Percentiles rank a stretch among this genome's conserved stretches.
phyloP scores from a whole-genome alignment of 2,329 filamentous ascomycete species.

The Thelonectria discophora region DNA sequence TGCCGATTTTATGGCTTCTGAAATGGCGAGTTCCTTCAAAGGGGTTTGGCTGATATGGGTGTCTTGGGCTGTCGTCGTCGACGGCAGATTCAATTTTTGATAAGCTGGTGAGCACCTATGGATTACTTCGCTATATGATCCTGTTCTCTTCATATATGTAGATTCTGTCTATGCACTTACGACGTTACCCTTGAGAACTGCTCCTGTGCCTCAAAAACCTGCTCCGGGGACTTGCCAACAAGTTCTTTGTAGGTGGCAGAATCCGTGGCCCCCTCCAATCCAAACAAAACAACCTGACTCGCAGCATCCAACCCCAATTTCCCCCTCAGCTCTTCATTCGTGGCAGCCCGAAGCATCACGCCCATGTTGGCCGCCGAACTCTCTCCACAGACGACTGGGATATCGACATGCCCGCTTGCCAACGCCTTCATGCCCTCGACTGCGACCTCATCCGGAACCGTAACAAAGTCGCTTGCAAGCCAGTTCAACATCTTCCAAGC shows the following conservation, averaged over 20 bases:
- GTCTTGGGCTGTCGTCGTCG: too few species aligned
- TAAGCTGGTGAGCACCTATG: too few species aligned
- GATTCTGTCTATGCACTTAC: too few species aligned
- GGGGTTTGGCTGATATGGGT: too few species aligned
- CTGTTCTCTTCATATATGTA: too few species aligned
- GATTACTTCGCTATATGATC: too few species aligned
- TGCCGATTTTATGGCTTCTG: too few species aligned
- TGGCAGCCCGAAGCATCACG: slow-evolving; percentile 10
- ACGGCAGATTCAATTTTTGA: too few species aligned
- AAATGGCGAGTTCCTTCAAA: too few species aligned
- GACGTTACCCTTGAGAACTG: not conserved
- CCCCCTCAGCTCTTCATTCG: not conserved
- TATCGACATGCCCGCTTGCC: slow-evolving; percentile 15
- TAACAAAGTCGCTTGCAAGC: slow-evolving; percentile 30
- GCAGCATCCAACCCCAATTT: slow-evolving; percentile 17
- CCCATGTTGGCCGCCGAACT: slow-evolving; percentile 27
- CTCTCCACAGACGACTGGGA: slow-evolving; percentile 28
- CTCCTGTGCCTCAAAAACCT: slow-evolving; percentile 25
- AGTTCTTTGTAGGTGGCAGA: slow-evolving; percentile 20
- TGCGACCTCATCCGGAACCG: slow-evolving; percentile 23
- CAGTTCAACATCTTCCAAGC: slow-evolving; percentile 29
- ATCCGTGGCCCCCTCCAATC: slow-evolving; percentile 30
- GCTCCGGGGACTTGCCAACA: slow-evolving; percentile 11
- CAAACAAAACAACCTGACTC: slow-evolving; percentile 26
- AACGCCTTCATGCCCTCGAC: slow-evolving; percentile 27